Evolutionary conservation across 306 rosid genomes (phyloP), one percentile per base, ranked within the genome.

Genomic region (Pachyrhizus erosus): DNA sequence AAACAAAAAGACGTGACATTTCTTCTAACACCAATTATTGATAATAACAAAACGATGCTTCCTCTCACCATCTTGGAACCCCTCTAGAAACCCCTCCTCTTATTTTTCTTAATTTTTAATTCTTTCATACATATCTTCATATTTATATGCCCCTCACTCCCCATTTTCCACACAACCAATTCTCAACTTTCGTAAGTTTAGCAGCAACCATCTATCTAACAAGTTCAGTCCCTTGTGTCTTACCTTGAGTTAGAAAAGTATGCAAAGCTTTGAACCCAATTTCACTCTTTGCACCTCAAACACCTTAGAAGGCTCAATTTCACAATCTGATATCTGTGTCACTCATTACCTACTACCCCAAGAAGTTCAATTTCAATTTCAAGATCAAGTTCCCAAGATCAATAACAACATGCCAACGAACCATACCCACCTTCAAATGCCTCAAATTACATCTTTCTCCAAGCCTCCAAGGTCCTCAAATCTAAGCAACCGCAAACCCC

Each of bases 381-480:
- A 31, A 64, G 2, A 2, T 37, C 70, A 66, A 60, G 66, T 24
- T 29, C 76, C 45, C 24, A 70, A 12, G 9, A 67, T 5, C 43
- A 70, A 9, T 3, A 69, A 57, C 2, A 55, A 17, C 49, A 21
- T 12, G 15, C 33, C 64, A 17, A 65, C 27, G 37, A 27, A 51
- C 68, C 65, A 52, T 0, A 1, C 54, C 39, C 9, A 54, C 39
- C 15, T 57, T 69, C 79, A 62, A 27, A 34, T 9, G 2, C 54
- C 64, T 24, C 29, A 46, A 57, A 0, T 21, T 0, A 10, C 71
- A 31, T 37, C 57, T 37, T 78, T 79, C 24, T 55, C 86, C 2
- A 81, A 65, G 13, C 85, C 90, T 66, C 87, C 87, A n/a, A 84
- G 29, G 39, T 77, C 87, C 11, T 87, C 87, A 58, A 80, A 73